Percentiles rank a stretch among this genome's conserved stretches.
These are phyloP conservation scores for Dothistroma septosporum DNA, from an alignment of 2,329 filamentous ascomycete species.

Conservation along the genomic window DNA sequence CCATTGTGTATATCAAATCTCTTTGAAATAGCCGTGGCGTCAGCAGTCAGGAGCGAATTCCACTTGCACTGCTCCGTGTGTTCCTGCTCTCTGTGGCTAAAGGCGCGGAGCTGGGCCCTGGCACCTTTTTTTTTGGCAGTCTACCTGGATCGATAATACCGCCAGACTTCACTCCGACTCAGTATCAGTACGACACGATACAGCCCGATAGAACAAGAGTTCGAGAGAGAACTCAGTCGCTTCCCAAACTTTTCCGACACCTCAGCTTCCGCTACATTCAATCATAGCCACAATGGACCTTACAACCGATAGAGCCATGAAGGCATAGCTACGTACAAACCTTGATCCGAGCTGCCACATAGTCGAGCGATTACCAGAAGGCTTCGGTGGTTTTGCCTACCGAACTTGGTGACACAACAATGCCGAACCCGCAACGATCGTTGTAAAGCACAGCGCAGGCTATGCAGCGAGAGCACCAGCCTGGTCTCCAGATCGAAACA, in stretches of 20 bases:
- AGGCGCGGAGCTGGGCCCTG: not conserved
- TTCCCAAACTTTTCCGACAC: not conserved
- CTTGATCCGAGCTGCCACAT: conserved; percentile 1
- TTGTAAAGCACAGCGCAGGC: conserved; percentile 6
- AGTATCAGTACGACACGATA: no score
- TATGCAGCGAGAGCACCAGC: conserved; percentile 8
- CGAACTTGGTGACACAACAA: not conserved
- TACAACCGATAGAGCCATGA: conserved; percentile 5
- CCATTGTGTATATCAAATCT: not conserved
- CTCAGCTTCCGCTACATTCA: no score
- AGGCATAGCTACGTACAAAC: conserved; percentile 4
- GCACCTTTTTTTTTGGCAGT: not conserved
- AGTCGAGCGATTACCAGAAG: conserved; percentile 7
- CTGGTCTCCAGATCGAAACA: conserved; percentile 7
- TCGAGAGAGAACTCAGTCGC: not conserved
- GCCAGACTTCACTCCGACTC: not conserved
- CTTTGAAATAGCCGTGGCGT: not conserved
- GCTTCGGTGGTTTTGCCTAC: conserved; percentile 6
- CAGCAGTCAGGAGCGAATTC: not conserved
- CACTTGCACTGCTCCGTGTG: not conserved
- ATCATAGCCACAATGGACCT: conserved; percentile 4
- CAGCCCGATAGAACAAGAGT: no score
- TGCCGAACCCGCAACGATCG: not conserved
- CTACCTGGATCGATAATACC: not conserved
- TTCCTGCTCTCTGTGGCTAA: not conserved